phyloP scores from a whole-genome alignment of 2,329 filamentous ascomycete genomes.

The Aspergillus melleus region DNA sequence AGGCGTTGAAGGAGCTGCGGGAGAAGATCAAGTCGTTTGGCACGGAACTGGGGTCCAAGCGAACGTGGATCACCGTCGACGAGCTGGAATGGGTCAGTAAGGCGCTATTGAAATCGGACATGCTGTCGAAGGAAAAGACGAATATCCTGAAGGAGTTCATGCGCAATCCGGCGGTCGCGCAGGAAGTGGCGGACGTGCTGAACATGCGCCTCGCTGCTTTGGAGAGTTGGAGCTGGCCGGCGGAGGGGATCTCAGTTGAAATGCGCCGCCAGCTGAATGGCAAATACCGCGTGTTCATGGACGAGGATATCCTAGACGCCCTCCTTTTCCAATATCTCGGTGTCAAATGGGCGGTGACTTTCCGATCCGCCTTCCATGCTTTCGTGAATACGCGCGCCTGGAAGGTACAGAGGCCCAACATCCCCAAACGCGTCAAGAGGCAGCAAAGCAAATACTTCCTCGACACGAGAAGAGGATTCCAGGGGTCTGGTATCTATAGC shows the following conservation, averaged over 20 bases:
- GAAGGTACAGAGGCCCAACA: conserved; percentile 35
- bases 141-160: conserved; percentile 53
- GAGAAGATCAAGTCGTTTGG: conserved; percentile 42
- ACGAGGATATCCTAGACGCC: conserved; percentile 59
- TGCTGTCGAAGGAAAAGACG: conserved; percentile 55
- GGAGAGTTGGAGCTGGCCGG: conserved; percentile 55
- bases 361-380: conserved; percentile 44
- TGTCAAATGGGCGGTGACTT: conserved; percentile 50
- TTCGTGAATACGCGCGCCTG: conserved; percentile 44
- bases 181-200: conserved; percentile 57
- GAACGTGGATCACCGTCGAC: conserved; percentile 42
- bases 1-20: conserved; percentile 46
- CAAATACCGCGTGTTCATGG: conserved; percentile 60
- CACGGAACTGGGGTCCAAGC: conserved; percentile 24
- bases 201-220: conserved; percentile 56
- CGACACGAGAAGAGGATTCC: neutral
- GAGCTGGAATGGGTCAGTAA: conserved; percentile 49
- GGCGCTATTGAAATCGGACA: conserved; percentile 51
- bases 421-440: conserved; percentile 40
- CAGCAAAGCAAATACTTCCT: conserved; percentile 49
- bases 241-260: conserved; percentile 47
- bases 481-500: conserved; percentile 13
- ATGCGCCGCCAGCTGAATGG: conserved; percentile 57
- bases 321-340: conserved; percentile 58
- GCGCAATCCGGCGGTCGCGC: conserved; percentile 50